phyloP scores from a whole-genome alignment of 2,329 filamentous ascomycete species.

The Nothomitra cinnamomea region DNA sequence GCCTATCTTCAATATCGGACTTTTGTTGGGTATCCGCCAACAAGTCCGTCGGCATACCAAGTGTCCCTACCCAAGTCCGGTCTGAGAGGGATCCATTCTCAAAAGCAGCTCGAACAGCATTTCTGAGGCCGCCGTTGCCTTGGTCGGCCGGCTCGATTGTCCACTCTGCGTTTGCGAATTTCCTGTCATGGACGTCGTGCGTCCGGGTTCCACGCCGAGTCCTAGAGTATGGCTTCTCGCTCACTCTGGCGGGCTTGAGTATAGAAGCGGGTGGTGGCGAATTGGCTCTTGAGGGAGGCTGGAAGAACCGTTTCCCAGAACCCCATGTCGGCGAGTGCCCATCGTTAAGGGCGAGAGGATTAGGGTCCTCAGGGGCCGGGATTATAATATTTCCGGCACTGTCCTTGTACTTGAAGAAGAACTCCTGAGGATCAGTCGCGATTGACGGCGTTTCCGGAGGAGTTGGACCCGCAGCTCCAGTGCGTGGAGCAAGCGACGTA shows the following conservation, averaged over 20 bases:
- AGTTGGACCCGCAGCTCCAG: conserved; percentile 12
- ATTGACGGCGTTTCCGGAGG: conserved; percentile 27
- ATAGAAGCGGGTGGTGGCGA: conserved; percentile 61
- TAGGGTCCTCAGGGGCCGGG: neutral
- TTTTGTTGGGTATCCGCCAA: conserved; percentile 58
- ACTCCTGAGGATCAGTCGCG: conserved; percentile 23
- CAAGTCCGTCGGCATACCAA: conserved; percentile 87
- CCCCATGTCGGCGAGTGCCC: conserved; percentile 57
- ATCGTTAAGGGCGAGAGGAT: conserved; percentile 48
- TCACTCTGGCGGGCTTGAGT: conserved; percentile 44
- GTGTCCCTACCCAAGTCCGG: conserved; percentile 77
- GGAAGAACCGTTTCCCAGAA: conserved; percentile 43
- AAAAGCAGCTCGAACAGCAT: conserved; percentile 65
- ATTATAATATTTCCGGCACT: neutral
- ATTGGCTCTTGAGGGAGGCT: conserved; percentile 59
- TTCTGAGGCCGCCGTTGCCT: conserved; percentile 81
- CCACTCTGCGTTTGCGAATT: conserved; percentile 69
- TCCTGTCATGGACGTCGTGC: conserved; percentile 35
- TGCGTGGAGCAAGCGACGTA: neutral
- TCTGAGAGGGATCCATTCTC: conserved; percentile 53
- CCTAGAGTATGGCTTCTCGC: conserved; percentile 9
- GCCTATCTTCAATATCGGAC: conserved; percentile 63
- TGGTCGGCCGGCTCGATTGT: conserved; percentile 70
- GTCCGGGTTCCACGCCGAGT: neutral
- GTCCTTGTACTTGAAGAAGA: conserved; percentile 24